Percentiles rank a stretch among this genome's conserved stretches.
These are phyloP conservation scores for Papiliotrema fonsecae DNA, from an alignment of 1,284 basidiomycete species.

Conservation along the genomic window DNA sequence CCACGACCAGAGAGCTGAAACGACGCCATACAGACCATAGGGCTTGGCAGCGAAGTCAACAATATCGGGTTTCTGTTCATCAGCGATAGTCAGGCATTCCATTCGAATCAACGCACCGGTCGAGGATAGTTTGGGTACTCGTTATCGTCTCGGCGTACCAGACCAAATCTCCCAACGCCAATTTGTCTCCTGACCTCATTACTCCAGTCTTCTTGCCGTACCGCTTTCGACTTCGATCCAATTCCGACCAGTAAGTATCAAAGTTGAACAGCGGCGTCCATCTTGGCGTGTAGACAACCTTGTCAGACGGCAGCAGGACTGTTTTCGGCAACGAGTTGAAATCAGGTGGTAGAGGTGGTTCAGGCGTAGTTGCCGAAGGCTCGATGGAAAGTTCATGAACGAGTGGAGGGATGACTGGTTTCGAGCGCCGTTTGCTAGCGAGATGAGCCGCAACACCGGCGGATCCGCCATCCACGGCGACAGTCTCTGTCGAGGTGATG, in stretches of 20 bases:
- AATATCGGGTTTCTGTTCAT: conserved; percentile 68
- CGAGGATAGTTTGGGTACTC: conserved; percentile 91
- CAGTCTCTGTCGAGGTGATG: conserved; percentile 42
- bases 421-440: conserved; percentile 32
- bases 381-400: conserved; percentile 14
- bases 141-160: conserved; percentile 86
- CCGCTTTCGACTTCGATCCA: conserved; percentile 38
- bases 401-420: conserved; percentile 34
- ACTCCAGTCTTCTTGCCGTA: conserved; percentile 29
- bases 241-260: conserved; percentile 43
- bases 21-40: conserved; percentile 71
- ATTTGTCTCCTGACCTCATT: conserved; percentile 22
- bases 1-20: conserved; percentile 86
- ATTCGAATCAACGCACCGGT: conserved; percentile 59
- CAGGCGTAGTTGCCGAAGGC: conserved; percentile 52
- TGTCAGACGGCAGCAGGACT: conserved; percentile 31
- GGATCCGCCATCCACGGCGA: conserved; percentile 1
- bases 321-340: conserved; percentile 38
- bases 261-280: conserved; percentile 52
- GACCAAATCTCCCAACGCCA: conserved; percentile 63
- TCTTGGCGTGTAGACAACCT: conserved; percentile 20
- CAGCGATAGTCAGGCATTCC: background rate
- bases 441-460: conserved; percentile 44
- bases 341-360: conserved; percentile 49
- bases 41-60: conserved; percentile 65